These are phyloP conservation scores for Turritis glabra DNA, from an alignment of 345 rosid genomes.

Conservation along the genomic window DNA sequence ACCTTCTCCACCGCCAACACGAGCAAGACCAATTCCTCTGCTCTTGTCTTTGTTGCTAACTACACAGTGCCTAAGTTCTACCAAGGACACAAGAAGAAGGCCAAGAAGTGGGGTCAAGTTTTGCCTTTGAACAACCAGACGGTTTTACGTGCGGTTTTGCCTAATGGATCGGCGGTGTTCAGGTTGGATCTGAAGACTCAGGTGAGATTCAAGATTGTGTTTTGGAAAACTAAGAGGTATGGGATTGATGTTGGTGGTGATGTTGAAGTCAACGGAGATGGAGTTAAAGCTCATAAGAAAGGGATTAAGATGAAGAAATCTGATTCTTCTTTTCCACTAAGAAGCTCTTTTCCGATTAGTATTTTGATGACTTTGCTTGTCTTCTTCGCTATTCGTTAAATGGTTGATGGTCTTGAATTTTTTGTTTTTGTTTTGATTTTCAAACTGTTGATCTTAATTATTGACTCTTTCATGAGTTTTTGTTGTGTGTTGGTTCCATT, in stretches of 20 bases:
- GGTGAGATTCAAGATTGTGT: constrained; percentile 65
- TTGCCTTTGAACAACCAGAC: constrained; percentile 34
- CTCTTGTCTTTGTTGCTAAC: constrained; percentile 17
- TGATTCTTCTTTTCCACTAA: constrained; percentile 18
- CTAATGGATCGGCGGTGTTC: constrained; percentile 45
- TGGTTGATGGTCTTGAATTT: neutral
- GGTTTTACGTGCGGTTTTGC: constrained; percentile 39
- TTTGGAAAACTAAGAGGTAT: constrained; percentile 60
- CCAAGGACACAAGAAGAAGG: constrained; percentile 73
- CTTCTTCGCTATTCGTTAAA: constrained; percentile 12
- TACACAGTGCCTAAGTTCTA: constrained; percentile 44
- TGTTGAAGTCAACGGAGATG: constrained; percentile 49
- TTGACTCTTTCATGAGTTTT: neutral
- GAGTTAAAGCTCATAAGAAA: constrained; percentile 31
- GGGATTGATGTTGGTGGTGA: constrained; percentile 50
- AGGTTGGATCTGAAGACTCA: constrained; percentile 64
- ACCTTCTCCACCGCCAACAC: constrained; percentile 37
- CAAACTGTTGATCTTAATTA: neutral
- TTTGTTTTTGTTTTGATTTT: neutral
- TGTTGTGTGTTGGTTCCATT: neutral
- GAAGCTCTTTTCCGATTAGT: constrained; percentile 7
- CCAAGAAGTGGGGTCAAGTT: constrained; percentile 39
- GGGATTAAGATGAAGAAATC: constrained; percentile 48
- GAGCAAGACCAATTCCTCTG: constrained; percentile 4
- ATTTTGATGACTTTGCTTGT: constrained; percentile 29